Evolutionary conservation across 1,139 yeast species (phyloP).

Genomic region (Zhuliangozyma parablackwelliae): DNA sequence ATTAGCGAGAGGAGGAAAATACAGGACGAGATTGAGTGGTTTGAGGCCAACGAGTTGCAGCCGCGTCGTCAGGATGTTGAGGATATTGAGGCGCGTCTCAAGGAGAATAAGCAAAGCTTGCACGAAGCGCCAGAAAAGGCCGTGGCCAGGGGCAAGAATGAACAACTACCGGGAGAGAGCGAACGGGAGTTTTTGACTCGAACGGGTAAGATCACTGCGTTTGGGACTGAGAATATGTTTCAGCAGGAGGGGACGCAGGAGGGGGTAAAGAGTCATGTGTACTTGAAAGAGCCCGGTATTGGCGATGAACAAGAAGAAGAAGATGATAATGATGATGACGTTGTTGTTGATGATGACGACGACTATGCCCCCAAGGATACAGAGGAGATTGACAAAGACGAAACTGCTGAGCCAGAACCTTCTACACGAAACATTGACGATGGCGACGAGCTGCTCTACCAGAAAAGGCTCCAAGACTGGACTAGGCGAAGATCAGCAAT

Average conservation of each 20-base stretch:
- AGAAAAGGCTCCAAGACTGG: constrained; percentile 61
- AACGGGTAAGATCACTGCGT: constrained; percentile 92
- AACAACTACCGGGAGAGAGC: constrained; percentile 58
- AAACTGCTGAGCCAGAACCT: constrained; percentile 9
- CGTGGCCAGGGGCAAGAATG: constrained; percentile 15
- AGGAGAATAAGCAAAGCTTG: constrained; percentile 20
- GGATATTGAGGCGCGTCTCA: constrained; percentile 60
- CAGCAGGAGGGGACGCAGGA: constrained; percentile 14
- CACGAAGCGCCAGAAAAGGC: constrained; percentile 9
- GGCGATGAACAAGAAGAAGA: constrained; percentile 12
- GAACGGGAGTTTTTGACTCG: constrained; percentile 77
- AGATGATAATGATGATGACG: not conserved
- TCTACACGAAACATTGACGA: constrained; percentile 53
- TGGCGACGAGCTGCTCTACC: constrained; percentile 67
- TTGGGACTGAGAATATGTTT: constrained; percentile 67
- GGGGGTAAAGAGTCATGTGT: constrained; percentile 24
- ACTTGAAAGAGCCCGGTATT: constrained; percentile 38
- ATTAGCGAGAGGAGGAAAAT: constrained; percentile 62
- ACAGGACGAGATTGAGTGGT: constrained; percentile 50
- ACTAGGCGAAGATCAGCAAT: constrained; percentile 36
- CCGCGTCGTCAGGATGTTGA: constrained; percentile 55
- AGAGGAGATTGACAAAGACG: constrained; percentile 6
- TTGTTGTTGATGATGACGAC: constrained; percentile 2
- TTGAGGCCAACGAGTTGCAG: constrained; percentile 49
- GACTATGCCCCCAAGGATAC: constrained; percentile 4